Conservation (phyloP, 2,329 filamentous ascomycete genomes). For the Colletotrichum melonis region DNA sequence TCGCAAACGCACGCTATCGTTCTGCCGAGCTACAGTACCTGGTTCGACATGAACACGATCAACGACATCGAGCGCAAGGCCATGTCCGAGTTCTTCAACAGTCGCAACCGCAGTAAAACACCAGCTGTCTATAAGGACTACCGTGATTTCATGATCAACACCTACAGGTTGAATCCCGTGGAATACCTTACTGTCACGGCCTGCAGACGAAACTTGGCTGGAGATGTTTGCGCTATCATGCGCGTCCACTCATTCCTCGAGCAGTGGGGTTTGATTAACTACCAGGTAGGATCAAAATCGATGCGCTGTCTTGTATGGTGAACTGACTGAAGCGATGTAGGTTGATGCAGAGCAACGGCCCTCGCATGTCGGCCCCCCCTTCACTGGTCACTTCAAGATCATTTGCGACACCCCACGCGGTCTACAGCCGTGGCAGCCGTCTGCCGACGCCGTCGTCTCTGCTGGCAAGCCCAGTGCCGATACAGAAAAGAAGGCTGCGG, state of each 20-base stretch:
- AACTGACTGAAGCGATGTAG: slow-evolving; percentile 56
- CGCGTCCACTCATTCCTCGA: slow-evolving; percentile 97
- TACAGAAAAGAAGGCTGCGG: slow-evolving; percentile 80
- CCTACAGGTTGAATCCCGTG: slow-evolving; percentile 92
- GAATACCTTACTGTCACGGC: slow-evolving; percentile 98
- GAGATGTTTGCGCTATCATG: slow-evolving; percentile 99
- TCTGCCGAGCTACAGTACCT: slow-evolving; percentile 95
- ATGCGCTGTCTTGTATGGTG: background rate
- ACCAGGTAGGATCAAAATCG: slow-evolving; percentile 74
- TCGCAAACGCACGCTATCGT: slow-evolving; percentile 96
- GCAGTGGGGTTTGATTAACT: slow-evolving; percentile 99
- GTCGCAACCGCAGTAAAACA: slow-evolving; percentile 97
- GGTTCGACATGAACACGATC: slow-evolving; percentile 98
- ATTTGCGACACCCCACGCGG: slow-evolving; percentile 96
- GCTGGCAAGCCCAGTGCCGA: slow-evolving; percentile 70
- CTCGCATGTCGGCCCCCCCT: slow-evolving; percentile 94
- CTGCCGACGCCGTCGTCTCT: slow-evolving; percentile 76
- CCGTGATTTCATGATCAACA: slow-evolving; percentile 99
- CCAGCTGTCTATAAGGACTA: slow-evolving; percentile 98
- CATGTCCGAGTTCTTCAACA: slow-evolving; percentile 98
- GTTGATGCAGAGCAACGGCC: slow-evolving; percentile 96
- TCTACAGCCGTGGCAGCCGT: slow-evolving; percentile 94
- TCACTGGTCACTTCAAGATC: slow-evolving; percentile 96
- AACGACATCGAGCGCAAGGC: slow-evolving; percentile 94
- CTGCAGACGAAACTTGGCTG: slow-evolving; percentile 92